Percentiles rank a stretch among this genome's conserved stretches.
These are phyloP conservation scores for Stephania yunnanensis DNA, from an alignment of 164 flowering plant species.

Conservation along the genomic window DNA sequence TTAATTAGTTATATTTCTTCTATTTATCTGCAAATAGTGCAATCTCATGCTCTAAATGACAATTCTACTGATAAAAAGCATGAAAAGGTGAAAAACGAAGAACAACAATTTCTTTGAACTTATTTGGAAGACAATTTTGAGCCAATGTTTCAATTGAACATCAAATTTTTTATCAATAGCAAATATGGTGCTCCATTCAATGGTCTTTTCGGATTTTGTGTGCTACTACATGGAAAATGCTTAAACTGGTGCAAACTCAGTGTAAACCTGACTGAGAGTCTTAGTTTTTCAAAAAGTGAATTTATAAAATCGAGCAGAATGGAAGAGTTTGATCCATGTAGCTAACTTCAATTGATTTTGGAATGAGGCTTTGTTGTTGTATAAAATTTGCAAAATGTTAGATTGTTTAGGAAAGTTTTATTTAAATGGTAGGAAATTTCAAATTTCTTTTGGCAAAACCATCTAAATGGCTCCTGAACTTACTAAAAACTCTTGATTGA, in stretches of 20 bases:
- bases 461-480: no score
- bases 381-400: background rate
- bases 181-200: background rate
- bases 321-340: no score
- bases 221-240: background rate
- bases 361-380: background rate
- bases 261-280: background rate
- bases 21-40: background rate
- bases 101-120: background rate
- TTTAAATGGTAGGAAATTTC: background rate
- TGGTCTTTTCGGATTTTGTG: background rate
- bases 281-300: background rate
- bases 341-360: no score
- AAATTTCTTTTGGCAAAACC: background rate
- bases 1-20: background rate
- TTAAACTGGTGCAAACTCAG: background rate
- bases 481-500: no score
- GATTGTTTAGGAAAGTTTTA: background rate
- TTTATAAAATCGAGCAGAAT: background rate
- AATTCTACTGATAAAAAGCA: background rate
- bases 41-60: background rate
- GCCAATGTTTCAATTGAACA: background rate
- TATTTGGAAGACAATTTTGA: background rate
- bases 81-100: background rate
- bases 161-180: background rate